These are phyloP conservation scores for Thymus mandschuricus DNA, from an alignment of 257 asterid genomes.

Conservation along the genomic window DNA sequence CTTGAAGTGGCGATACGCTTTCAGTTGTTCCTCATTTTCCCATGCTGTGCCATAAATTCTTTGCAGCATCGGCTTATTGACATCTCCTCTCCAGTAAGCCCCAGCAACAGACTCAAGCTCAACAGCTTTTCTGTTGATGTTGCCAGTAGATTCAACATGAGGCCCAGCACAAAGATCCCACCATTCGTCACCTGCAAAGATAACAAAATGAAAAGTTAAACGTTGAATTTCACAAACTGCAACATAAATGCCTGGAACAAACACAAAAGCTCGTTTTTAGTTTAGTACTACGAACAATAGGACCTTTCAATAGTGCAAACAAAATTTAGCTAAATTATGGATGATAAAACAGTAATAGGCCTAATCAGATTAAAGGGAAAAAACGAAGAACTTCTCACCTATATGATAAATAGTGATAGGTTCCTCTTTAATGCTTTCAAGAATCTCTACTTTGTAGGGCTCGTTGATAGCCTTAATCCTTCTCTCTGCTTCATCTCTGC, in stretches of 20 bases:
- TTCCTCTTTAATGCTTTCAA: conserved; percentile 84
- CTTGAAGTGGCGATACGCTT: conserved; percentile 85
- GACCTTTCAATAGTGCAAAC: too few relatives aligned
- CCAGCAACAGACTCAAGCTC: conserved; percentile 99
- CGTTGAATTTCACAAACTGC: background rate
- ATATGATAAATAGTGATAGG: conserved; percentile 92
- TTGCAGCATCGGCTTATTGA: conserved; percentile 85
- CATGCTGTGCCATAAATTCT: conserved; percentile 98
- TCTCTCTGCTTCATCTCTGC: conserved; percentile 78
- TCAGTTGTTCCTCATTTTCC: conserved; percentile 92
- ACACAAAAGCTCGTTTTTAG: background rate
- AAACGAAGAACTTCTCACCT: conserved; percentile 47
- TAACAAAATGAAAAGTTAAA: conserved; percentile 11
- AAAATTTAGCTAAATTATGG: too few relatives aligned
- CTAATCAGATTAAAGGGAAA: background rate
- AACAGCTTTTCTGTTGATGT: conserved; percentile 78
- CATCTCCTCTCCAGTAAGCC: conserved; percentile 99
- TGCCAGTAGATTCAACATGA: conserved; percentile 96
- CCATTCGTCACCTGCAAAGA: conserved; percentile 79
- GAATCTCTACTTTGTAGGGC: conserved; percentile 91
- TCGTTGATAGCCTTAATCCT: conserved; percentile 79
- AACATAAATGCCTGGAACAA: background rate
- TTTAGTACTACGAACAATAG: background rate
- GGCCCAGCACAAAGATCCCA: conserved; percentile 99
- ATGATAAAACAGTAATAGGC: too few relatives aligned